Evolutionary conservation across 225 moss, liverwort and hornwort species (phyloP), one percentile per base, ranked within the genome.

Genomic region (Rhytidiadelphus loreus): DNA sequence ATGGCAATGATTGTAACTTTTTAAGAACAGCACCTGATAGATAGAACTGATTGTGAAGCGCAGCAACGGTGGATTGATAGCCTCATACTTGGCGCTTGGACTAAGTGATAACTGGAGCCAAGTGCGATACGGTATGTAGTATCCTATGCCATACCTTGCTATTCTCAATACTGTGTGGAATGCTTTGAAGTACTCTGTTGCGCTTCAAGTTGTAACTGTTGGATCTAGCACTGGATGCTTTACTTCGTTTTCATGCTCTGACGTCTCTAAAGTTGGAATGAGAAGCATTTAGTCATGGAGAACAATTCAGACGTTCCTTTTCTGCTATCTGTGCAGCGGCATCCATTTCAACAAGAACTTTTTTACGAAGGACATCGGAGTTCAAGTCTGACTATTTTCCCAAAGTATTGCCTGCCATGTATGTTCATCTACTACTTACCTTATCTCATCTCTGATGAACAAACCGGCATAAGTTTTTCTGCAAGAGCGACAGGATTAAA

Each of bases 61-160:
- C 87, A 96, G 96, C 83, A 89, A 91, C 66, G 96, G 92, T 89
- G 93, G 80, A 43, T 82, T 92, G 84, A 93, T 96, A 93, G 95
- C 95, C 55, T 93, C 93, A 72, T 92, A 91, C 85, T 91, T 96
- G 92, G 92, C 95, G 28, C 81, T 94, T 56, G 95, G 96, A 73
- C 90, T 96, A 33, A 91, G 94, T 89, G 96, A 96, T 91, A 94
- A 93, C 77, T 96, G 96, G 96, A 96, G 96, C 90, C 96, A 93
- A 94, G 96, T 96, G 64, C 93, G 96, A 92, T 96, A 95, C 64
- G 96, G 95, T 95, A 95, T 64, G 77, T 69, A 41, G 79, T 62
- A 83, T 82, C 22, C 23, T 64, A 86, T 85, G 24, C 79, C 85
- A 58, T 37, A 57, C 73, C 78, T 69, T 62, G 18, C 24, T 87